Base-by-base conservation (phyloP, 495 filamentous ascomycete species). In the Symbiotaphrina buchneri region DNA sequence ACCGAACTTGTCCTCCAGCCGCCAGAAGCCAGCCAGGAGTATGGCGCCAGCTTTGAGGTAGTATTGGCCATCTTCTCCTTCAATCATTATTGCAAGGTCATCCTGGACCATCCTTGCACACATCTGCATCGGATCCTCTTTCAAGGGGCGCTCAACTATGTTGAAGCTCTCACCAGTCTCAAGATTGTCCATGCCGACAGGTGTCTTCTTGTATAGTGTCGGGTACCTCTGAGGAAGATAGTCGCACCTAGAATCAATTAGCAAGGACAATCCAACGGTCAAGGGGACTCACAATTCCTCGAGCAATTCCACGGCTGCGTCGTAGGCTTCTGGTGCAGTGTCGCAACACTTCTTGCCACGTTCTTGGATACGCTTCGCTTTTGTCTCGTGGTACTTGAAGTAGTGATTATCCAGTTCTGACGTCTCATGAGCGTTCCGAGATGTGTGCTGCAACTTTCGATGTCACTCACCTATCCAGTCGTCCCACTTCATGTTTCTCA, bases 361-460 rank as follows among this genome's bases (percentile, higher is more conserved):
- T 32, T 79, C 68, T 32, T 52, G 33, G 35, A 93, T 80, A 1
- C 83, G 64, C 4, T 53, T 55, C 2, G 62, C 59, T 48, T 90
- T 93, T 41, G 69, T 62, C 25, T 63, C 59, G 51, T 93, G 80
- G 51, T 63, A 91, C 31, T 65, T 66, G 2, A 68, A 58, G 49
- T 68, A 91, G 28, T 87, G 67, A 41, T 75, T 83, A 52, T 93
- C 83, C 22, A 91, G 66, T 51, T 90, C 73, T n/a, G n/a, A n/a
- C n/a, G n/a, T n/a, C n/a, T n/a, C n/a, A n/a, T 8, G 8, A 25
- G 23, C 23, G 23, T 11, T 25, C 23, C 23, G 23, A 8, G 23
- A 25, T 8, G 23, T 25, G 11, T n/a, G n/a, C n/a, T n/a, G n/a
- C n/a, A n/a, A n/a, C n/a, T n/a, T n/a, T n/a, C n/a, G n/a, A 25